phyloP scores from a whole-genome alignment of 1,139 yeast genomes.

The Sugiyamaella sp. region DNA sequence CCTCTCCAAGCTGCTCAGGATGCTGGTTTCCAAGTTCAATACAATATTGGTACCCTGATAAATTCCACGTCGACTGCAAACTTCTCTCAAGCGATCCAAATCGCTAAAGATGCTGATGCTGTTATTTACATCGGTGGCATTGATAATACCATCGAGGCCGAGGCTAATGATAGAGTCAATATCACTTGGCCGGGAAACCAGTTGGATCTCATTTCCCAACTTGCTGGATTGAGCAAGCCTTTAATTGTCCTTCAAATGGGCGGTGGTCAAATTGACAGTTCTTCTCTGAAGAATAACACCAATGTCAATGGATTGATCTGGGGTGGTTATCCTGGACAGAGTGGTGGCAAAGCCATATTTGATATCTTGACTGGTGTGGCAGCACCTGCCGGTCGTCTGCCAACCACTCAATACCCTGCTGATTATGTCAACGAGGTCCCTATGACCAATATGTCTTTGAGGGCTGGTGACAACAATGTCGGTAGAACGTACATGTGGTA shows the following conservation, averaged over 20 bases:
- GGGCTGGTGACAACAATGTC: constrained; percentile 23
- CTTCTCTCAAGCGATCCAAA: constrained; percentile 20
- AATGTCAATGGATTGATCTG: constrained; percentile 23
- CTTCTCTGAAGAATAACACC: constrained; percentile 20
- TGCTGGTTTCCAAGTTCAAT: constrained; percentile 16
- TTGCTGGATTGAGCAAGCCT: constrained; percentile 20
- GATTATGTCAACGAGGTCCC: constrained; percentile 25
- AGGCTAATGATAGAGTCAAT: constrained; percentile 21
- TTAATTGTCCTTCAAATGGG: constrained; percentile 26
- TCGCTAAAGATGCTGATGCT: constrained; percentile 23
- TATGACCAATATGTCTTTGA: constrained; percentile 26
- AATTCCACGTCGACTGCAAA: constrained; percentile 14
- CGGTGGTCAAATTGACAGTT: constrained; percentile 28
- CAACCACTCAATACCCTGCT: constrained; percentile 25
- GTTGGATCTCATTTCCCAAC: constrained; percentile 21
- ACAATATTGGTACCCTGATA: constrained; percentile 20
- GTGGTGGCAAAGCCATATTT: constrained; percentile 24
- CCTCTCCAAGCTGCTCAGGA: constrained; percentile 23
- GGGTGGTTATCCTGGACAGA: constrained; percentile 29
- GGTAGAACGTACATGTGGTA: constrained; percentile 28
- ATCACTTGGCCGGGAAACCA: constrained; percentile 27
- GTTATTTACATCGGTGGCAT: constrained; percentile 27
- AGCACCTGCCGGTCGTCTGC: constrained; percentile 25
- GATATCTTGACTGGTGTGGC: constrained; percentile 23
- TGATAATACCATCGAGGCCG: constrained; percentile 25